phyloP scores from a whole-genome alignment of 352 stramenopile genomes.

The Phytophthora cactorum region DNA sequence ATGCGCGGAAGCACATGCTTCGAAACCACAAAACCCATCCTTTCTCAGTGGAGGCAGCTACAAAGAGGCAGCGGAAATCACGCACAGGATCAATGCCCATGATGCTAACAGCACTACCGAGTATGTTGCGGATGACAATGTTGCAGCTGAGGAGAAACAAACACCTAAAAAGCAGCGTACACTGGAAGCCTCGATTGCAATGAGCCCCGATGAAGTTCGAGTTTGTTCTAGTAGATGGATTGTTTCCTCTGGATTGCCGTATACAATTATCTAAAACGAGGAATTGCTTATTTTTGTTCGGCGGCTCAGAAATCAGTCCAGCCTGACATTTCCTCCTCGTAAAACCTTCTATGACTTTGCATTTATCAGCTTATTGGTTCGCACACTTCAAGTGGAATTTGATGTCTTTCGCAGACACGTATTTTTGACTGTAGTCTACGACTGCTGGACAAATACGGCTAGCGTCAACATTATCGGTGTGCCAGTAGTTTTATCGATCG shows the following conservation, averaged over 20 bases:
- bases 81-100: not conserved
- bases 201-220: not conserved
- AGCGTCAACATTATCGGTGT: slow-evolving; percentile 14
- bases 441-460: slow-evolving; percentile 7
- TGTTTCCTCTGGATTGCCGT: not conserved
- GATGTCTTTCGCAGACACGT: not conserved
- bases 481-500: slow-evolving; percentile 7
- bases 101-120: not conserved
- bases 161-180: not conserved
- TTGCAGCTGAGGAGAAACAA: too few relatives aligned
- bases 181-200: not conserved
- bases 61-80: not conserved
- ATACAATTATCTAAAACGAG: not conserved
- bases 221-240: not conserved
- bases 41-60: not conserved
- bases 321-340: not conserved
- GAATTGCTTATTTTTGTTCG: not conserved
- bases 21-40: not conserved
- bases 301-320: not conserved
- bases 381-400: not conserved
- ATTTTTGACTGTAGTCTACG: slow-evolving; percentile 8
- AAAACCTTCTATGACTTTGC: not conserved
- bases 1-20: slow-evolving; percentile 4
- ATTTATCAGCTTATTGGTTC: not conserved
- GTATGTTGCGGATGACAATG: not conserved